Conservation (phyloP, 106 monocot species). For the Hemerocallis citrina region DNA sequence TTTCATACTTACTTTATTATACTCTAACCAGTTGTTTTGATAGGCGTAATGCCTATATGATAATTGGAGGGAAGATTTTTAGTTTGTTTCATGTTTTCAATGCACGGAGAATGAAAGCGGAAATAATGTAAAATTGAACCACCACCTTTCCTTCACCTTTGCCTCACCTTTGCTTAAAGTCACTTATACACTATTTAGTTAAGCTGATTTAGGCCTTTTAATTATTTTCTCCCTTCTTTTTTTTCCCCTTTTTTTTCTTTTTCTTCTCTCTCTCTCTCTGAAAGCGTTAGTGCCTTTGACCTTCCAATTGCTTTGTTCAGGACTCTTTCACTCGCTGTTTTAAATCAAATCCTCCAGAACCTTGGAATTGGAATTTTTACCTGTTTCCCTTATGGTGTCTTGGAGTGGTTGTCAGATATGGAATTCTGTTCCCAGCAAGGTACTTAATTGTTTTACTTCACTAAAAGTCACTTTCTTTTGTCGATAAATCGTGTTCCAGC, state of each 20-base stretch:
- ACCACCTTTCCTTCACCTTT: too few species aligned
- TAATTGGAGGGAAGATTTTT: too few species aligned
- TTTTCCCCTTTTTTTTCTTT: too few species aligned
- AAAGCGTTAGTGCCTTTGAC: background rate
- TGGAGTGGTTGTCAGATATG: conserved; percentile 83
- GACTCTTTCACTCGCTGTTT: conserved; percentile 96
- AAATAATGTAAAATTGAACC: too few species aligned
- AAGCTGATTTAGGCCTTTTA: too few species aligned
- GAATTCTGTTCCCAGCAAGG: conserved; percentile 82
- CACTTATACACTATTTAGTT: too few species aligned
- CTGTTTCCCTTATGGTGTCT: conserved; percentile 95
- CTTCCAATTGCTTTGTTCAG: conserved; percentile 12
- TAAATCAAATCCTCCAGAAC: conserved; percentile 92
- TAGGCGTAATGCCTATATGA: too few species aligned
- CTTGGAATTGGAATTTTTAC: conserved; percentile 98
- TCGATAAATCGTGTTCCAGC: background rate
- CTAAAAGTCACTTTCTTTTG: background rate
- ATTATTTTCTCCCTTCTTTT: background rate
- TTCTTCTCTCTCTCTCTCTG: background rate
- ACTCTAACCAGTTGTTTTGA: too few species aligned
- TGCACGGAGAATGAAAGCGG: too few species aligned
- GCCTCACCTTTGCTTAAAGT: too few species aligned
- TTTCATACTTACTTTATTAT: too few species aligned
- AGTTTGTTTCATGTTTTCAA: too few species aligned
- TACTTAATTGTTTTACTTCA: conserved; percentile 8